phyloP scores from a whole-genome alignment of 2,329 filamentous ascomycete species.

The Mariannaea sp. region DNA sequence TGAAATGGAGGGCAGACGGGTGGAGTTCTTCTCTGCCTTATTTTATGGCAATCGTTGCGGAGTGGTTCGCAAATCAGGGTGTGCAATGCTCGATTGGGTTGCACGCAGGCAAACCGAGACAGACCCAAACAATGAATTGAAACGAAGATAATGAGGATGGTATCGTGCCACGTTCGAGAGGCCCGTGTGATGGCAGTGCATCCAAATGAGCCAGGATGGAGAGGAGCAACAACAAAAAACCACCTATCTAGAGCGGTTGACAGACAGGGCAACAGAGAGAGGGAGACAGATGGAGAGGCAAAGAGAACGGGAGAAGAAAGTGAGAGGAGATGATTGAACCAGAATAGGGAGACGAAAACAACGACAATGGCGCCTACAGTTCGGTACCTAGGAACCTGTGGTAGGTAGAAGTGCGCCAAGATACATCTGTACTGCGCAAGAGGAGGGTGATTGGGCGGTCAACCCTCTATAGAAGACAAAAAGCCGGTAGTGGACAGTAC shows the following conservation, averaged over 20 bases:
- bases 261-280: no score
- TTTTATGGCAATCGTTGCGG: background rate
- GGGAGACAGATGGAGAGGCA: no score
- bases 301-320: background rate
- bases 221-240: background rate
- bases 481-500: no score
- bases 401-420: no score
- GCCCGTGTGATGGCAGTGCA: slow-evolving; percentile 5
- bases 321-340: no score
- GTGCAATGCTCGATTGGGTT: background rate
- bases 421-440: no score
- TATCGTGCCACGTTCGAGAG: slow-evolving; percentile 10
- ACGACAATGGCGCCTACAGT: no score
- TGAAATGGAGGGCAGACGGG: slow-evolving; percentile 12
- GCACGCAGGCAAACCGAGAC: background rate
- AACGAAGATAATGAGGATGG: background rate
- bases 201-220: background rate
- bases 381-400: no score
- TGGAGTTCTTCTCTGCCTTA: slow-evolving; percentile 16
- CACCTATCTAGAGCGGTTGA: no score
- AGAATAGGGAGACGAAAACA: no score
- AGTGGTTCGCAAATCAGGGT: slow-evolving; percentile 9
- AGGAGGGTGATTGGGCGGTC: no score
- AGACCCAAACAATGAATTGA: background rate
- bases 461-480: no score